These are phyloP conservation scores for Ceratobasidium sp. DNA, from an alignment of 1,284 basidiomycete genomes.

Conservation along the genomic window DNA sequence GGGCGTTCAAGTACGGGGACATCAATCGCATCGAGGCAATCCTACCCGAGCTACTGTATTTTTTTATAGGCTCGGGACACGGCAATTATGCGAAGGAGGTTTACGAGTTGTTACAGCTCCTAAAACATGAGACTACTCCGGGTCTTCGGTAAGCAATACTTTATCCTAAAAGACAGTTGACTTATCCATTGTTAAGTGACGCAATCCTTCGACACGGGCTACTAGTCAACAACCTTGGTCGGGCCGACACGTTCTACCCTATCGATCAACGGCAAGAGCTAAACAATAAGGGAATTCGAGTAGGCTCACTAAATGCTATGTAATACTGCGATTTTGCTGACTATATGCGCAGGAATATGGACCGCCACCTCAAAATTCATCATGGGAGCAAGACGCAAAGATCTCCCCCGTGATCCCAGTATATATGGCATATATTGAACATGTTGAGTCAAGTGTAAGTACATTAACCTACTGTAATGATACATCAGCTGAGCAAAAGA, in stretches of 20 bases:
- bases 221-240: slow-evolving; percentile 4
- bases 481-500: too few relatives aligned
- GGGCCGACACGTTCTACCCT: slow-evolving; percentile 1
- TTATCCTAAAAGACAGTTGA: background rate
- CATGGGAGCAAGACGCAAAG: background rate
- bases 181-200: background rate
- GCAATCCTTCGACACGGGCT: slow-evolving; percentile 1
- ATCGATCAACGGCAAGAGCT: slow-evolving; percentile 23
- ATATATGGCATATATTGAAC: background rate
- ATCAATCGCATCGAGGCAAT: slow-evolving; percentile 10
- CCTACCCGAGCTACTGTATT: slow-evolving; percentile 12
- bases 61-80: background rate
- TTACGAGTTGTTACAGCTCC: background rate
- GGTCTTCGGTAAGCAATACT: background rate
- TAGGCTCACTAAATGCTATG: background rate
- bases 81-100: slow-evolving; percentile 10
- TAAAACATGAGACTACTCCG: slow-evolving; percentile 1
- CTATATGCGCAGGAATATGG: slow-evolving; percentile 6
- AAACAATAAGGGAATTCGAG: slow-evolving; percentile 5
- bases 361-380: slow-evolving; percentile 5
- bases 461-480: too few relatives aligned
- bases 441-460: background rate
- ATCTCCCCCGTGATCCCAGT: background rate
- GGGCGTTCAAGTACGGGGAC: slow-evolving; percentile 4
- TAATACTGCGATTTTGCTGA: background rate